These are phyloP conservation scores for Solanum hybrid DNA, from an alignment of 305 asterid genomes.

Conservation along the genomic window DNA sequence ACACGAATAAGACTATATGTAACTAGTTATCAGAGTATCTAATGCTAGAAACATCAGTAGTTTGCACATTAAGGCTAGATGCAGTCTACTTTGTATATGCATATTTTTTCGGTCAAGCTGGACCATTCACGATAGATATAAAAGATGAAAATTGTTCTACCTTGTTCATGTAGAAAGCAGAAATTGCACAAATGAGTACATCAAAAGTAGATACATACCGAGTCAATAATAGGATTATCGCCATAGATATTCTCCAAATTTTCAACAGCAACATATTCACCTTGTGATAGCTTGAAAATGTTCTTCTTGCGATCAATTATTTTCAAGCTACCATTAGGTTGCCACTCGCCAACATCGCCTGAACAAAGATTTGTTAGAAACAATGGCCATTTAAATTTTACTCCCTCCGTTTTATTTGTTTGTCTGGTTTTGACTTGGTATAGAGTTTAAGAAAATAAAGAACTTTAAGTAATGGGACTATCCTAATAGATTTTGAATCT, in stretches of 20 bases:
- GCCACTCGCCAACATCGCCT: slow-evolving; percentile 98
- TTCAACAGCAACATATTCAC: slow-evolving; percentile 97
- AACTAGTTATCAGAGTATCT: background rate
- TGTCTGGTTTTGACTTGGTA: background rate
- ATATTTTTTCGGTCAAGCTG: background rate
- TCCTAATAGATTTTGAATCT: background rate
- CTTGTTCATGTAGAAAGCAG: background rate
- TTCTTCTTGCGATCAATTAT: slow-evolving; percentile 90
- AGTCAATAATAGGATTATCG: slow-evolving; percentile 44
- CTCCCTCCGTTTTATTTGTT: background rate
- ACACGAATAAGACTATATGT: background rate
- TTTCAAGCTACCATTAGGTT: slow-evolving; percentile 75
- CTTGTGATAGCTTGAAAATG: slow-evolving; percentile 91
- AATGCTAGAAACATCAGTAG: background rate
- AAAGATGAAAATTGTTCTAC: background rate
- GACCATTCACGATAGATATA: background rate
- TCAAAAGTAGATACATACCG: slow-evolving; percentile 35
- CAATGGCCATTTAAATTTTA: background rate
- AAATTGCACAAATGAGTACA: background rate
- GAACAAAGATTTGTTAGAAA: slow-evolving; percentile 11
- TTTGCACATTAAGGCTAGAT: background rate
- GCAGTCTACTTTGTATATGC: background rate
- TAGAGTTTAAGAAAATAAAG: background rate
- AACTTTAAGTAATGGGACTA: background rate
- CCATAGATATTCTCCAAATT: slow-evolving; percentile 85